Base-by-base conservation (phyloP, 192 early-diverging fungal genomes). In the Obelidium mucronatum region DNA sequence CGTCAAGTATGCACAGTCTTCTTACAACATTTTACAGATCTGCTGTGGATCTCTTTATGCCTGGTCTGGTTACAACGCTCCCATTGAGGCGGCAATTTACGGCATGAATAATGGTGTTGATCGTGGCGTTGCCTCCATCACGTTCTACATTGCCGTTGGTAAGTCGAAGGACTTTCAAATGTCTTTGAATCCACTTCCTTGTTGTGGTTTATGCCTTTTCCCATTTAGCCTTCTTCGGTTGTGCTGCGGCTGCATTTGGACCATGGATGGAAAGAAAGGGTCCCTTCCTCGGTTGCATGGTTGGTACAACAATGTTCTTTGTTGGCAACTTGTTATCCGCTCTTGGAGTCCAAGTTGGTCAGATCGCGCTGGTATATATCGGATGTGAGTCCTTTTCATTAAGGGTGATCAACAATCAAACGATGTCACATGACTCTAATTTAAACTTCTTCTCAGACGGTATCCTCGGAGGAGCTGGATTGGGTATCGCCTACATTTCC, bases 261-360 rank as follows among this genome's bases (percentile, higher is more conserved):
- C 93, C 93, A 0, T 94, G 93, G 93, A 83, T 94, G 61, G 93
- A 94, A 78, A 88, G 90, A 40, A 86, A 88, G 67, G 90, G 90
- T 34, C 93, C 93, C 30, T 84, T 89, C n/a, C 83, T 85, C 79
- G 90, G 89, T 52, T 83, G 90, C 0, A 53, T 89, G 17, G 75
- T 93, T 15, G 93, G 90, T 6, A 84, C 90, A 3, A 53, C 77
- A 15, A 77, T 94, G 28, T 94, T 92, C 78, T 91, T 88, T 69
- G 34, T 87, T 35, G 93, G 91, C 0, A 89, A 94, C 71, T 85
- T 92, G 66, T 67, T 92, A 24, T 84, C 92, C 2, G 85, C 90
- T 31, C 76, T 93, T 31, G 90, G 86, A 33, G 80, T 89, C 34
- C 81, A 85, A 19, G 67, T 73, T 3, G 8, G 67, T 1, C 62